Evolutionary conservation across 75 land plant genomes (phyloP).

Genomic region (Picea glauca): DNA sequence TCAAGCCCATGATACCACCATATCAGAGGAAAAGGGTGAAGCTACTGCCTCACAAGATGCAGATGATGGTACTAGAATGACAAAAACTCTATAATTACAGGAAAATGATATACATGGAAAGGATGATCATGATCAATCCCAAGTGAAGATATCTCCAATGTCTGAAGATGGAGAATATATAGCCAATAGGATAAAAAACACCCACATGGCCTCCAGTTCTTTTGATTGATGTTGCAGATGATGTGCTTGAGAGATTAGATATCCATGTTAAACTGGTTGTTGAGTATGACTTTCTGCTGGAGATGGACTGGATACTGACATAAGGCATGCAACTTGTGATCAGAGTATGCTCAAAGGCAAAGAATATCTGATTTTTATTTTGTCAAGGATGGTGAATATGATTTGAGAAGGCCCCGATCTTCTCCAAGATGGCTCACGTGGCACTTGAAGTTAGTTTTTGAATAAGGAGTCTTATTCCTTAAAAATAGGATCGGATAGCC

Average conservation of each 20-base stretch:
- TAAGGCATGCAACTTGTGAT: background rate
- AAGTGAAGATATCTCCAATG: no score
- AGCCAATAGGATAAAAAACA: background rate
- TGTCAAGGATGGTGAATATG: background rate
- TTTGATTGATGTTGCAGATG: background rate
- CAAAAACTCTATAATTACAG: background rate
- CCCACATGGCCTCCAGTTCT: background rate
- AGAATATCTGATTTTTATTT: background rate
- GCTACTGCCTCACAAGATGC: conserved; percentile 16
- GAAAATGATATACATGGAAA: background rate
- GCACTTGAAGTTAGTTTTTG: no score
- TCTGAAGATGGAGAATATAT: background rate
- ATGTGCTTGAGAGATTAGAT: background rate
- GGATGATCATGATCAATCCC: no score
- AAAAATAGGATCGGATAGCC: no score
- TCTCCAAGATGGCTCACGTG: no score
- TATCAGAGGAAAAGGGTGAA: conserved; percentile 23
- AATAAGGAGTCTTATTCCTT: no score
- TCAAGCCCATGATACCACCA: conserved; percentile 10
- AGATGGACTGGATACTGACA: background rate
- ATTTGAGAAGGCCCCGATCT: no score
- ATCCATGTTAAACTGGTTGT: background rate
- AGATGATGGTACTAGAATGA: conserved; percentile 4
- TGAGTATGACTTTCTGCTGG: background rate
- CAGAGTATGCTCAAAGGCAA: background rate